phyloP scores from a whole-genome alignment of 257 asterid genomes.

The Prunella vulgaris region DNA sequence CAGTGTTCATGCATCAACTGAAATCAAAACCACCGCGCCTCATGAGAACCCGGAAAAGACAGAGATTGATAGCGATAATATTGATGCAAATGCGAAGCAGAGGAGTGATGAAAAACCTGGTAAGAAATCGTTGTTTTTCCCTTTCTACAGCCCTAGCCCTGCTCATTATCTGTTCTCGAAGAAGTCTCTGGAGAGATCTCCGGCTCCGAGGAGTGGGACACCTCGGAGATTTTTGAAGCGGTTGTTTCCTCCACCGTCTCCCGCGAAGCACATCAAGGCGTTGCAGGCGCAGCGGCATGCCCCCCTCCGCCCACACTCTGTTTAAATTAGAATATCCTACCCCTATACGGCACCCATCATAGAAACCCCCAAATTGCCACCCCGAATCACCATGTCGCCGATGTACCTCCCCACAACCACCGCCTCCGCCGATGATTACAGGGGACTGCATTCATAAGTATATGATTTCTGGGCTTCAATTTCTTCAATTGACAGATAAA shows the following conservation, averaged over 20 bases:
- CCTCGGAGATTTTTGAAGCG: constrained; percentile 63
- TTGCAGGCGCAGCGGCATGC: constrained; percentile 73
- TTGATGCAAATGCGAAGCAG: constrained; percentile 13
- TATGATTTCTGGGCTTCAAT: no score
- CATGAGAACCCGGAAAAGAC: background rate
- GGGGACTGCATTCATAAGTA: no score
- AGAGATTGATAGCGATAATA: background rate
- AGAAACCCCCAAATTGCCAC: no score
- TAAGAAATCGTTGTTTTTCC: constrained; percentile 68
- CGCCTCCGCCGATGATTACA: no score
- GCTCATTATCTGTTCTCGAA: constrained; percentile 68
- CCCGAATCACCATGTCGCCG: no score
- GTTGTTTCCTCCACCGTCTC: constrained; percentile 91
- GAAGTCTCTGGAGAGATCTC: constrained; percentile 82
- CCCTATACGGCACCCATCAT: no score
- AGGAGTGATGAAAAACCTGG: constrained; percentile 31
- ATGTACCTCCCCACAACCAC: no score
- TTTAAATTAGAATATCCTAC: no score
- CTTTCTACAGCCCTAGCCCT: constrained; percentile 88
- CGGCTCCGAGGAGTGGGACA: constrained; percentile 41
- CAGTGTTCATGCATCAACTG: constrained; percentile 16
- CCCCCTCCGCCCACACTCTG: no score
- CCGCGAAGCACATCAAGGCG: constrained; percentile 87
- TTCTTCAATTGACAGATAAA: no score
- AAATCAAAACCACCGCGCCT: background rate